Evolutionary conservation across 306 rosid species (phyloP), one percentile per base, ranked within the genome.

Genomic region (Trifolium repens): DNA sequence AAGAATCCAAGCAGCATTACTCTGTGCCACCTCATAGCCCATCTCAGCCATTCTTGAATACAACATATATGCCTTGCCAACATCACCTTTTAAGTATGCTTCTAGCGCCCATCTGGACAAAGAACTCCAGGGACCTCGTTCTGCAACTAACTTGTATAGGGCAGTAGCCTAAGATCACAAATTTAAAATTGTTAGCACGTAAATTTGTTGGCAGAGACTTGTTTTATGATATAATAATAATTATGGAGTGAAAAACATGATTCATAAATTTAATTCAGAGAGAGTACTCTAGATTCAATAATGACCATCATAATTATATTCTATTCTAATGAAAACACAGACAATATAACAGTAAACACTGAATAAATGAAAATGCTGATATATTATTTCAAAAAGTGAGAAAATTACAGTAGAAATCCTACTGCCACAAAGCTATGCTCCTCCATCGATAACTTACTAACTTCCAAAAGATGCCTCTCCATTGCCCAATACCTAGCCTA

Each of bases 1-100:
- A 55, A 96, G 97, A 83, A 96, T 96, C 99, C 99, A 96, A 52
- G 99, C 99, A 75, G 99, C 98, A 75, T 96, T 96, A 80, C 99
- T 96, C 78, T 96, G 99, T 22, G 99, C 97, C 67, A 96, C 93
- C 83, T 96, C 99, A 79, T 90, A 96, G 42, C 98, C 99, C 84
- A 96, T 85, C 82, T 96, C 99, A 35, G 98, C 99, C 99, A 96
- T 90, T 87, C 98, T 96, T 63, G 93, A 88, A 71, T 96, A 96
- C 89, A 96, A 77, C 79, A 96, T 79, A 52, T 90, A 90, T 26
- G 99, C 98, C 89, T 85, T 92, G 76, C 99, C 98, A 70, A 96
- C 73, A 69, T 96, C 92, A 76, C 96, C 92, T 88, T 87, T 92
- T 69, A 96, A 87, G 89, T 96, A 96, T 26, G 99, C 80, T 60